Conservation (phyloP, 192 early-diverging fungal species). For the Spinellus fusiger region DNA sequence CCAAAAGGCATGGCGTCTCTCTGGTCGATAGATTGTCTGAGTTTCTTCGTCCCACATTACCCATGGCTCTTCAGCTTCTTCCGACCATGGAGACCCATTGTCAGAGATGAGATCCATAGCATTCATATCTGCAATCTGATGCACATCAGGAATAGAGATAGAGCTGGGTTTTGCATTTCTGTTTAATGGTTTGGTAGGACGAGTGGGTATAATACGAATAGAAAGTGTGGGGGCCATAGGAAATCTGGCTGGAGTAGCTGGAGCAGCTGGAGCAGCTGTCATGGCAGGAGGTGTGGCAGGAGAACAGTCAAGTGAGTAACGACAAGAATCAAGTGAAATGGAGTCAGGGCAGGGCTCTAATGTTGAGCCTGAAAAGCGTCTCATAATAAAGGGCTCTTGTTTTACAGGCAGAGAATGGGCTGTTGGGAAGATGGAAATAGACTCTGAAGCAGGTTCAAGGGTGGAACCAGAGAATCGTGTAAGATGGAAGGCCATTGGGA, state of each 20-base stretch:
- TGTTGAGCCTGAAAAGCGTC: constrained; percentile 20
- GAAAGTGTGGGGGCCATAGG: background rate
- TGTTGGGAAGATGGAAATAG: constrained; percentile 15
- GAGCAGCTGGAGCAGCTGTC: too few species aligned
- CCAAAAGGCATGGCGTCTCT: background rate
- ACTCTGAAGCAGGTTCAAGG: constrained; percentile 15
- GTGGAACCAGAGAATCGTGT: constrained; percentile 21
- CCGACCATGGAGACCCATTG: background rate
- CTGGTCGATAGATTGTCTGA: background rate
- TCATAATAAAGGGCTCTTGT: background rate
- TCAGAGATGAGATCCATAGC: background rate
- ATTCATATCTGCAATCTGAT: background rate
- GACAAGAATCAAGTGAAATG: constrained; percentile 8
- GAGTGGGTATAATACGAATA: background rate
- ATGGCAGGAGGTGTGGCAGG: background rate
- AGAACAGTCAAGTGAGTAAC: background rate
- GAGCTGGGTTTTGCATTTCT: background rate
- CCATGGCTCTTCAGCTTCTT: background rate
- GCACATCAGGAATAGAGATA: background rate
- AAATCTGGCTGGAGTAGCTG: background rate
- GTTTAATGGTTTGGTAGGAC: background rate
- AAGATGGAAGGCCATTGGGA: constrained; percentile 2
- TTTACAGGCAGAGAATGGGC: background rate
- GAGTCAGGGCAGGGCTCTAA: constrained; percentile 14
- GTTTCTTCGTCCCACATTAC: background rate